Base-by-base conservation (phyloP, 1,284 basidiomycete species). In the Paramarasmius palmivorus region DNA sequence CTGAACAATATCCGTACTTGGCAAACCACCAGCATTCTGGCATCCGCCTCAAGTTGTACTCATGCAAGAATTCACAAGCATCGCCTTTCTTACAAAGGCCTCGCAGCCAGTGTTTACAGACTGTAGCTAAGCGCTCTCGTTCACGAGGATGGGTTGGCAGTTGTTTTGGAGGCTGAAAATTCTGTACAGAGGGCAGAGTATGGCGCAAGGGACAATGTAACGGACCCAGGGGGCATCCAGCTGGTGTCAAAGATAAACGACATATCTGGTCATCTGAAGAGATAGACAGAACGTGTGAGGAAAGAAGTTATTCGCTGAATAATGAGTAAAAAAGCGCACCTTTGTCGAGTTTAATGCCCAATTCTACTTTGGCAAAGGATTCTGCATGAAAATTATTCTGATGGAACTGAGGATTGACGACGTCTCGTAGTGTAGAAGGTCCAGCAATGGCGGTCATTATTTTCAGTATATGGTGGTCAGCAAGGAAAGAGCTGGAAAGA, bases 1-100 rank as follows among this genome's bases (percentile, higher is more conserved):
- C 91, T 53, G 94, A 94, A 73, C 97, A 99, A 73, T 96, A 99
- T 4, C 97, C 97, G 67, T 95, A 96, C 70, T 97, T 97, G 55
- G 93, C 93, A 69, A 88, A 99, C 93, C 95, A 98, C 83, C 95
- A 93, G 69, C 97, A 99, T 69, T 98, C 93, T n/a, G 97, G 97
- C 93, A 99, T 99, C 54, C 93, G 90, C 60, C 96, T 79, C 56
- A 99, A 81, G 69, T 99, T 98, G 76, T 98, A 99, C 75, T 99
- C 97, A 73, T 99, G 97, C 67, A 99, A 81, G 73, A 99, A 99
- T 75, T 99, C 97, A 77, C 97, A 99, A 40, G 90, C 88, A 68
- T 97, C 93, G 54, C 95, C 96, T 72, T 99, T 99, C 76, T 99
- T 99, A 76, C 97, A 99, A 38, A 99, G 79, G 25, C 97, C 97